A percentile compares a stretch with the other conserved stretches of the same genome.
phyloP scores from a whole-genome alignment of 805 yeast species.

The Yamadazyma sp. region DNA sequence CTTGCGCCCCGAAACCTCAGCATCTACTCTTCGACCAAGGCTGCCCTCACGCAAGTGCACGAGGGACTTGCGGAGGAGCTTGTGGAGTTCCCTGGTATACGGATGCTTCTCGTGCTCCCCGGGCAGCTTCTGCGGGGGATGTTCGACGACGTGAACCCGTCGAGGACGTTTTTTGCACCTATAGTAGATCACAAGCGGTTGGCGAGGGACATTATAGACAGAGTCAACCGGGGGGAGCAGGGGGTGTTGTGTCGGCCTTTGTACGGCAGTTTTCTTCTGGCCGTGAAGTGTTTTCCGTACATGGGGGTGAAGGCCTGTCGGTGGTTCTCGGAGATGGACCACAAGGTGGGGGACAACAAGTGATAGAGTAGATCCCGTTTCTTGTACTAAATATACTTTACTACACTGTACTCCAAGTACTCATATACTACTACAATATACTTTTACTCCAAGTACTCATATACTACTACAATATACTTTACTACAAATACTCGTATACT shows the following conservation, averaged over 20 bases:
- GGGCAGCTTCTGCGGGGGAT: conserved; percentile 52
- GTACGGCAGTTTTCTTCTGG: conserved; percentile 47
- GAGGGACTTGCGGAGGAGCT: conserved; percentile 47
- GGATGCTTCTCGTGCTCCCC: conserved; percentile 43
- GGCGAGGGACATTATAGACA: conserved; percentile 34
- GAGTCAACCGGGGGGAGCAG: conserved; percentile 34
- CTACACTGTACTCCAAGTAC: no score
- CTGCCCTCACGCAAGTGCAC: conserved; percentile 43
- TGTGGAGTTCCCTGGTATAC: conserved; percentile 20
- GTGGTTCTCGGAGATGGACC: conserved; percentile 38
- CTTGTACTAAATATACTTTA: no score
- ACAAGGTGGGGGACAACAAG: conserved; percentile 22
- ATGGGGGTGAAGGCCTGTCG: conserved; percentile 35
- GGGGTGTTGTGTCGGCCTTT: conserved; percentile 48
- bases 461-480: no score
- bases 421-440: no score
- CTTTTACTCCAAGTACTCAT: no score
- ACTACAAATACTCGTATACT: no score
- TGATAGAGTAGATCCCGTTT: background rate
- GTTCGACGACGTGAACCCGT: conserved; percentile 48
- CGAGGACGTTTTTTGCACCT: conserved; percentile 48
- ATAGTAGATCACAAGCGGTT: conserved; percentile 38
- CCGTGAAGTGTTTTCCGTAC: conserved; percentile 43
- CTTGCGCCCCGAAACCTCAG: conserved; percentile 50
- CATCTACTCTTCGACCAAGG: conserved; percentile 50